Conservation (phyloP, 352 stramenopile genomes). For the Elongisporangium anandrum region DNA sequence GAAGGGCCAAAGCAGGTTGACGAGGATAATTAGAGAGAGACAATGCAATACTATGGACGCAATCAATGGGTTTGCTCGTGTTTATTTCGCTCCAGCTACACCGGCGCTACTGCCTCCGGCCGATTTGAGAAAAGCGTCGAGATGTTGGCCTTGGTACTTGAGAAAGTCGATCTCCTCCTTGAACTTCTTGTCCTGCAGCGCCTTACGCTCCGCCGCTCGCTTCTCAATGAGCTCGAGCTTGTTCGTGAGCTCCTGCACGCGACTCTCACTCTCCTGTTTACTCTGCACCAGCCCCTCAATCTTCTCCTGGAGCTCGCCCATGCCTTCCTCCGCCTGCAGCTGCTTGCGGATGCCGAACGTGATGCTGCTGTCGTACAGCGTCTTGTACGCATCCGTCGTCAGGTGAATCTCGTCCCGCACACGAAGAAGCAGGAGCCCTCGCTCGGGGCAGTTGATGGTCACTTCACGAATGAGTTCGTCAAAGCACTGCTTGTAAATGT, state of each 20-base stretch:
- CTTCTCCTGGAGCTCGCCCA: constrained; percentile 77
- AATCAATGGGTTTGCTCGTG: background rate
- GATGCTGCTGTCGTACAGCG: constrained; percentile 91
- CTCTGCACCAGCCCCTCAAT: constrained; percentile 43
- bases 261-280: constrained; percentile 72
- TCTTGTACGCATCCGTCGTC: constrained; percentile 95
- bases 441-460: constrained; percentile 89
- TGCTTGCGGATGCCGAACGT: constrained; percentile 94
- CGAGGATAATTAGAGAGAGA: background rate
- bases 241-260: constrained; percentile 88
- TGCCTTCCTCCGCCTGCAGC: constrained; percentile 91
- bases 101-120: constrained; percentile 47
- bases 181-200: constrained; percentile 91
- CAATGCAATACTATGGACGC: background rate
- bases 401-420: constrained; percentile 92
- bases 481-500: constrained; percentile 92
- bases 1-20: constrained; percentile 1
- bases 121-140: constrained; percentile 94
- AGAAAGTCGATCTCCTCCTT: constrained; percentile 95
- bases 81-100: constrained; percentile 7
- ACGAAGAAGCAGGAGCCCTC: constrained; percentile 89
- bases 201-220: constrained; percentile 78
- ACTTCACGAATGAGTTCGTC: constrained; percentile 93
- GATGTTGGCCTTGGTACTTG: constrained; percentile 94
- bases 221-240: constrained; percentile 93